Evolutionary conservation across 192 early-diverging fungal species (phyloP).

Genomic region (Coemansia interrupta): DNA sequence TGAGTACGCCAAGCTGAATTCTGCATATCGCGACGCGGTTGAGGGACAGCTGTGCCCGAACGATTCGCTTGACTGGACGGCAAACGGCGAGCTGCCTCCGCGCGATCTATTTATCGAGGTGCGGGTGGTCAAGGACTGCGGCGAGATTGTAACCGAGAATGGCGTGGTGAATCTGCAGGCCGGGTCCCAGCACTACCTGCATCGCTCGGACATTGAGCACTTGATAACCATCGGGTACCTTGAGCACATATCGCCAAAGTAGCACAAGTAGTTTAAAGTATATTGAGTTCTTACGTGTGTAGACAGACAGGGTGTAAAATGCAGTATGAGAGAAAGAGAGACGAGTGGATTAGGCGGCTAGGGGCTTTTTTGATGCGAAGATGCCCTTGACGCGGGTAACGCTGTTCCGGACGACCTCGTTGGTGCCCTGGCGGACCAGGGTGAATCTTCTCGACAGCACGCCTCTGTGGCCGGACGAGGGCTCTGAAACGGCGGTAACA

Average conservation of each 20-base stretch:
- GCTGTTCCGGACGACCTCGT: conserved; percentile 41
- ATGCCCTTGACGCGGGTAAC: conserved; percentile 46
- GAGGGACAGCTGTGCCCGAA: conserved; percentile 41
- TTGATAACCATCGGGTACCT: conserved; percentile 83
- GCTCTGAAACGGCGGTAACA: not conserved
- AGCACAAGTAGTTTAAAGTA: not conserved
- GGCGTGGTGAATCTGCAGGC: conserved; percentile 73
- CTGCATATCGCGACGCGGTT: conserved; percentile 56
- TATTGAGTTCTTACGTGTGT: not conserved
- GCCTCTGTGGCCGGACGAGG: not conserved
- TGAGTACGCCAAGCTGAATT: conserved; percentile 65
- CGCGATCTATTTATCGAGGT: conserved; percentile 91
- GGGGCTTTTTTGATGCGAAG: conserved; percentile 30
- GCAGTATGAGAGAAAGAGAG: not conserved
- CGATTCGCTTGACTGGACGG: conserved; percentile 69
- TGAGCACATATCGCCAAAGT: conserved; percentile 60
- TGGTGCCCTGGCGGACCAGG: conserved; percentile 35
- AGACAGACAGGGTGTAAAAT: not conserved
- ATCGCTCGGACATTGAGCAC: conserved; percentile 83
- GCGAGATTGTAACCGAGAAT: conserved; percentile 85
- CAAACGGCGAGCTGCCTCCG: conserved; percentile 76
- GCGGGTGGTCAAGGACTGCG: conserved; percentile 80
- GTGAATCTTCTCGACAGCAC: conserved; percentile 20
- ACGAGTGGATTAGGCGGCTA: conserved; percentile 10
- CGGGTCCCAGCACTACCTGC: conserved; percentile 82